These are phyloP conservation scores for Penicillium argentinense DNA, from an alignment of 495 filamentous ascomycete species.

Conservation along the genomic window DNA sequence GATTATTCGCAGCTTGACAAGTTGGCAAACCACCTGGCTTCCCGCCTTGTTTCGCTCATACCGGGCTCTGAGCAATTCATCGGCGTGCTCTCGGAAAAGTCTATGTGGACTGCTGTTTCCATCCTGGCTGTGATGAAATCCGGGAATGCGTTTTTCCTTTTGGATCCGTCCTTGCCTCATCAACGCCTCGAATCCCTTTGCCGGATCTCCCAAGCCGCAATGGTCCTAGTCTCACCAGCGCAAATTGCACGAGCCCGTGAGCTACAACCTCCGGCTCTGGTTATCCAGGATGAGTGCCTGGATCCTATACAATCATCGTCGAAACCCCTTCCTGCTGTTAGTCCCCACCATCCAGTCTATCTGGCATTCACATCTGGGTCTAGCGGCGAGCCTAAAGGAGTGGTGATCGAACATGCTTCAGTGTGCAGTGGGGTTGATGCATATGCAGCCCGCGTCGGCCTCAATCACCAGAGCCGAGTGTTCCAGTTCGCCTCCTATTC, in stretches of 20 bases:
- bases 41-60: neutral
- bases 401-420: neutral
- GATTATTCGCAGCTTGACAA: neutral
- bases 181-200: neutral
- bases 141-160: constrained; percentile 28
- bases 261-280: neutral
- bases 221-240: neutral
- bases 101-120: constrained; percentile 38
- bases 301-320: neutral
- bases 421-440: neutral
- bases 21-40: neutral
- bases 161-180: neutral
- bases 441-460: neutral
- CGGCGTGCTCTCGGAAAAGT: neutral
- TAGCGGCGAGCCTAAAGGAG: constrained; percentile 9
- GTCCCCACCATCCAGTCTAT: neutral
- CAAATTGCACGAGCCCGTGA: neutral
- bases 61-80: neutral
- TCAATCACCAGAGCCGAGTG: constrained; percentile 3
- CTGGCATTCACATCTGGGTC: constrained; percentile 10
- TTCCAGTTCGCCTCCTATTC: constrained; percentile 15
- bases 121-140: constrained; percentile 46
- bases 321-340: neutral
- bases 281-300: neutral
- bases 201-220: neutral